Base-by-base conservation (phyloP, 768 basidiomycete genomes). In the Pleurotus tuoliensis region DNA sequence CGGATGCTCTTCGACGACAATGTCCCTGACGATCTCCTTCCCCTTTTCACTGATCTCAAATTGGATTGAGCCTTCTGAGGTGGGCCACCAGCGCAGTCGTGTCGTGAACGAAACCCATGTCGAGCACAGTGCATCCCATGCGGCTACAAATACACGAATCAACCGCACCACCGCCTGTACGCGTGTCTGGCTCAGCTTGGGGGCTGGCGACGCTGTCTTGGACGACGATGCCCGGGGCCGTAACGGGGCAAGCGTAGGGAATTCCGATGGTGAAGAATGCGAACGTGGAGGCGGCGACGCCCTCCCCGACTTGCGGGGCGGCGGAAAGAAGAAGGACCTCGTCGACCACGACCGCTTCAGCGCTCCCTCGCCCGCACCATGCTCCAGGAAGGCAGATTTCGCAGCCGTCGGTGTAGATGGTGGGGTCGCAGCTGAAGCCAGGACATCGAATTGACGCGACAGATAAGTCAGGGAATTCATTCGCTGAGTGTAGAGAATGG, bases 391-490 rank as follows among this genome's bases (percentile, higher is more conserved):
- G 18, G 70, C 61, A 5, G 66, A 54, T 22, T 68, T 68, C 24
- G 77, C 74, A 45, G 72, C 63, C 45, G 74, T 71, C 43, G 84
- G 81, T 1, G 84, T 82, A 39, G 82, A 78, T 13, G 86, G 81
- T 24, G 83, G 82, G 43, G 84, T 76, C 63, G 77, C 78, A 48
- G 84, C 69, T 6, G 84, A 73, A 57, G 86, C 84, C 62, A 90
- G 73, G 59, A 82, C 84, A 74, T 93, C 89, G 77, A 91, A 84
- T 69, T 90, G 87, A 67, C 87, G 86, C 62, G 91, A 89, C 59
- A 93, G 78, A 72, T 89, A 86, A 15, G 81, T 78, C 65, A 93
- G 82, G 63, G 88, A 88, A 76, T 93, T 92, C 91, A 93, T 93
- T 46, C 43, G 45, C 56, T 50, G 41, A 44, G 56, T 27, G 43